A percentile compares a stretch with the other conserved stretches of the same genome.
Evolutionary conservation across 2,329 filamentous ascomycete species (phyloP).

Genomic region (Curvularia lunata): DNA sequence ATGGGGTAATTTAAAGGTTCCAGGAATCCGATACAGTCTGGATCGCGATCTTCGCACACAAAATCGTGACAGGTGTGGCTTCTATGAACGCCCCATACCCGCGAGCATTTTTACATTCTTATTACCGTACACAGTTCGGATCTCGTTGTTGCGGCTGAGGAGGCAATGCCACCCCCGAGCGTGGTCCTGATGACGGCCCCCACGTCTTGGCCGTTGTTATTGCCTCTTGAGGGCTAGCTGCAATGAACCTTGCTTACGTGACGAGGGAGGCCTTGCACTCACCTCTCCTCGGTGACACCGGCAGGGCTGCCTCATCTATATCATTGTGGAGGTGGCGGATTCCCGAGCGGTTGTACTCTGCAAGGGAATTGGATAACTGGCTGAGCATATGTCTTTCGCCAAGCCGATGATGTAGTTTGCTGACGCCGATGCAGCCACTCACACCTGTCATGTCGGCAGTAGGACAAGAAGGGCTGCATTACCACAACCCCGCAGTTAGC

Average conservation of each 20-base stretch:
- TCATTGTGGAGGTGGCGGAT: not conserved
- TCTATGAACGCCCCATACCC: not conserved
- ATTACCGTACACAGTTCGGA: slow-evolving; percentile 24
- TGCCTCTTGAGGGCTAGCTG: slow-evolving; percentile 17
- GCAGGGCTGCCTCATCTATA: not conserved
- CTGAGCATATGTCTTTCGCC: not conserved
- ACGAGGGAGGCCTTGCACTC: slow-evolving; percentile 4
- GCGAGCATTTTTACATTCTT: slow-evolving; percentile 25
- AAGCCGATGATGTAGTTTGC: not conserved
- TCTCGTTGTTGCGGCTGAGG: slow-evolving; percentile 4
- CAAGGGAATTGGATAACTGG: not conserved
- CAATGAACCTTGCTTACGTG: slow-evolving; percentile 1
- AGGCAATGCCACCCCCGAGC: not conserved
- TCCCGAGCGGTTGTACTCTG: not conserved
- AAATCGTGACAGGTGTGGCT: not conserved
- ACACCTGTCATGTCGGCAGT: not conserved
- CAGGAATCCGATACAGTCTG: not conserved
- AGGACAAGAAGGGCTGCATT: not conserved
- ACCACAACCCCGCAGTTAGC: not conserved
- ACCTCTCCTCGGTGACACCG: not conserved
- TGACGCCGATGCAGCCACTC: not conserved
- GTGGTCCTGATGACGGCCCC: not conserved
- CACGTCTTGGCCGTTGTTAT: slow-evolving; percentile 27
- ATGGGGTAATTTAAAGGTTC: not conserved
- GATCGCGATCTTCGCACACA: not conserved